Conservation (phyloP, 2,329 filamentous ascomycete species). For the Xylaria sp. region DNA sequence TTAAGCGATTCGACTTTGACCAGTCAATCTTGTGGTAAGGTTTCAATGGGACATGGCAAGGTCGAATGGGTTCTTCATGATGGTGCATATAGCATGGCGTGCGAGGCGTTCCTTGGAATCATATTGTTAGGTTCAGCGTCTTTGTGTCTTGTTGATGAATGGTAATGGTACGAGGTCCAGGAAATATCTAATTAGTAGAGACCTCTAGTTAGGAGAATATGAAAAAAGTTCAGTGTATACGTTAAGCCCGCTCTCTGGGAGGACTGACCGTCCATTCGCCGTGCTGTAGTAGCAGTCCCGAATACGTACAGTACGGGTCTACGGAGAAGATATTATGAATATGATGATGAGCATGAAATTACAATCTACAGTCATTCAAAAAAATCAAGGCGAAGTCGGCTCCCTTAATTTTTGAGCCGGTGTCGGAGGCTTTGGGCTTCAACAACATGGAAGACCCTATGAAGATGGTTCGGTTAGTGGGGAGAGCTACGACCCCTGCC, state of each 20-base stretch:
- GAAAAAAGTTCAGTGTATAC: neutral
- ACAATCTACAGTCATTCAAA: conserved; percentile 5
- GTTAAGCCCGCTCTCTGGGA: neutral
- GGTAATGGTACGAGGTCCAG: conserved; percentile 11
- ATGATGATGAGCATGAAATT: conserved; percentile 29
- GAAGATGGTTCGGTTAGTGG: neutral
- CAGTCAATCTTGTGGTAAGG: conserved; percentile 71
- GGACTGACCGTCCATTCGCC: neutral
- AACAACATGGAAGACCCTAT: neutral
- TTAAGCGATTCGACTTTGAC: conserved; percentile 89
- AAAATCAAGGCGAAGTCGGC: conserved; percentile 30
- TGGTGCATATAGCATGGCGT: conserved; percentile 40
- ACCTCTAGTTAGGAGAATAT: conserved; percentile 16
- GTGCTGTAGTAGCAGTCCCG: conserved; percentile 1
- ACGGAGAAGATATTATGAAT: conserved; percentile 24
- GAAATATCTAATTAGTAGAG: conserved; percentile 13
- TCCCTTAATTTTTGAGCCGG: conserved; percentile 28
- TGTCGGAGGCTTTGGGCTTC: conserved; percentile 18
- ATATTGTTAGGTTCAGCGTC: conserved; percentile 8
- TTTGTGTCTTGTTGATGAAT: conserved; percentile 6
- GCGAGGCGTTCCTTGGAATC: conserved; percentile 23
- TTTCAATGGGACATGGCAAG: conserved; percentile 36
- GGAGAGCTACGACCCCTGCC: neutral
- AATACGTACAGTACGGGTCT: neutral
- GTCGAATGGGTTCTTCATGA: conserved; percentile 19